phyloP scores from a whole-genome alignment of 75 land plant species.

The Picea glauca region DNA sequence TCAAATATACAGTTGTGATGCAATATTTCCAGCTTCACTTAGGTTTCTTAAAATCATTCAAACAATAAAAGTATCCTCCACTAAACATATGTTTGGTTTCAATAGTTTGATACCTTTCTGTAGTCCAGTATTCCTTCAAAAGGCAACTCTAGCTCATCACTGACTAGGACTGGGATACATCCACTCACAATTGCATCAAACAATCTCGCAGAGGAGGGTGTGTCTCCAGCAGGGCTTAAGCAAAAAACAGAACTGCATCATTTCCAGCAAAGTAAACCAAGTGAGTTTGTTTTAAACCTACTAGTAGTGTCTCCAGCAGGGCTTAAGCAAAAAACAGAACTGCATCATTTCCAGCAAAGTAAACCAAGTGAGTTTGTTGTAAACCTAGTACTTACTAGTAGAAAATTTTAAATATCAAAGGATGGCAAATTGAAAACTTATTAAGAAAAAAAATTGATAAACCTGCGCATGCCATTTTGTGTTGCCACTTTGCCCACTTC shows the following conservation, averaged over 20 bases:
- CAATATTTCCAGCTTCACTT: background rate
- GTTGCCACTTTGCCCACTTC: conserved; percentile 71
- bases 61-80: background rate
- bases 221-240: conserved; percentile 94
- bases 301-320: conserved; percentile 85
- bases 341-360: conserved; percentile 13
- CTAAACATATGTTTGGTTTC: background rate
- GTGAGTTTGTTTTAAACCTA: background rate
- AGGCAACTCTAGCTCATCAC: conserved; percentile 96
- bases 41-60: background rate
- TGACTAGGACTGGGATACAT: conserved; percentile 93
- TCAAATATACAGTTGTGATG: conserved; percentile 1
- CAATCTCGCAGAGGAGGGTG: conserved; percentile 92
- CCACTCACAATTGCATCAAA: conserved; percentile 98
- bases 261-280: background rate
- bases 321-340: conserved; percentile 83
- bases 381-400: background rate
- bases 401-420: background rate
- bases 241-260: conserved; percentile 73
- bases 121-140: conserved; percentile 94
- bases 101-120: conserved; percentile 45
- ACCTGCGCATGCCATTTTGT: conserved; percentile 94
- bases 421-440: background rate
- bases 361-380: background rate
- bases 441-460: background rate